These are phyloP conservation scores for Colletotrichum liriopes DNA, from an alignment of 2,329 filamentous ascomycete genomes.

Conservation along the genomic window DNA sequence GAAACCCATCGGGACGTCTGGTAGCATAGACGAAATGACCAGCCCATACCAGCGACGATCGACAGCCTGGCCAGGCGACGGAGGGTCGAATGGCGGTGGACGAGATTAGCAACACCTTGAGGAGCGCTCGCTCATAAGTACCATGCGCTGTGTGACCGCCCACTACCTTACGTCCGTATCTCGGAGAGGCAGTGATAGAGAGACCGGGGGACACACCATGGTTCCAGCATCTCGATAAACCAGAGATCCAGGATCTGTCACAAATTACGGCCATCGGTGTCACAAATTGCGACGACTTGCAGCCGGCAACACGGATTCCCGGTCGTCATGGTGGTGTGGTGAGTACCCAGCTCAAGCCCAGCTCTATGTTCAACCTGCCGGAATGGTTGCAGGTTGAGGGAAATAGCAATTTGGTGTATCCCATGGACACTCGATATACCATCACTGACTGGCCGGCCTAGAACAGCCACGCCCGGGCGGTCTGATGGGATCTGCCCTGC, in stretches of 20 bases:
- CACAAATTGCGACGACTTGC: constrained; percentile 14
- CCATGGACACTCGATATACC: too few relatives aligned
- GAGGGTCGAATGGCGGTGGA: constrained; percentile 30
- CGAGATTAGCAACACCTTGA: not conserved
- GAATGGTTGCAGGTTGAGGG: not conserved
- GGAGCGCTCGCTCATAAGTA: not conserved
- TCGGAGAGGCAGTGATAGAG: not conserved
- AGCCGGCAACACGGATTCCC: not conserved
- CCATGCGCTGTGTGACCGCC: constrained; percentile 15
- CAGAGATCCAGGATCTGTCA: constrained; percentile 31
- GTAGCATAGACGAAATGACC: not conserved
- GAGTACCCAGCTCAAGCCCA: not conserved
- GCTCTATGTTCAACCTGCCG: not conserved
- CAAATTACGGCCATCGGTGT: constrained; percentile 27
- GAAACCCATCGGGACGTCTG: not conserved
- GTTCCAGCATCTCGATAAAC: constrained; percentile 27
- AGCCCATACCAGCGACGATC: not conserved
- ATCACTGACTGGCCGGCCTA: not conserved
- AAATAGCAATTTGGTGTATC: not conserved
- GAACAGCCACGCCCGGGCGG: not conserved
- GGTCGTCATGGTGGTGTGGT: not conserved
- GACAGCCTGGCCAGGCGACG: not conserved
- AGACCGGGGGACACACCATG: not conserved
- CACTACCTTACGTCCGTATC: constrained; percentile 14
- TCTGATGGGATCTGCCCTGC: not conserved